phyloP scores from a whole-genome alignment of 2,329 filamentous ascomycete genomes.

The Xylaria multiplex region DNA sequence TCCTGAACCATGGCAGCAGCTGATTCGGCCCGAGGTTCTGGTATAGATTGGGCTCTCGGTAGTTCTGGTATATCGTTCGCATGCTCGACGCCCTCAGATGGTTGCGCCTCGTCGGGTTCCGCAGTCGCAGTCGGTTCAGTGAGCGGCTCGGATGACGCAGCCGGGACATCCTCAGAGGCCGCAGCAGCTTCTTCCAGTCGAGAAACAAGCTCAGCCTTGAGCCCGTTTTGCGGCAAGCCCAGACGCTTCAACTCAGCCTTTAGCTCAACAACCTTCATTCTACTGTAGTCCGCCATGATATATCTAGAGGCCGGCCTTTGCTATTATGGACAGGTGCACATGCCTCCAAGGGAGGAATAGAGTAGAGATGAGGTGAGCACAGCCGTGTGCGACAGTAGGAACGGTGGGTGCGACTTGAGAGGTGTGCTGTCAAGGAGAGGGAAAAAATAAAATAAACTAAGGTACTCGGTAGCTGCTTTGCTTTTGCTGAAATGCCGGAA shows the following conservation, averaged over 20 bases:
- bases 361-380: neutral
- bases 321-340: constrained; percentile 35
- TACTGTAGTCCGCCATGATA: constrained; percentile 64
- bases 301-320: constrained; percentile 38
- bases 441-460: too few species aligned
- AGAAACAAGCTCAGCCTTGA: constrained; percentile 77
- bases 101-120: constrained; percentile 35
- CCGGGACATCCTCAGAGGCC: constrained; percentile 39
- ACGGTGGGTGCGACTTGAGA: neutral
- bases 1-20: constrained; percentile 26
- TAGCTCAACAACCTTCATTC: constrained; percentile 78
- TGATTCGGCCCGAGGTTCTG: constrained; percentile 3
- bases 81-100: constrained; percentile 31
- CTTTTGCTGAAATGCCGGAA: constrained; percentile 1
- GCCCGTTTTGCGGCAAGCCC: constrained; percentile 73
- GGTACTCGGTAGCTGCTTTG: neutral
- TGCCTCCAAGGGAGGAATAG: constrained; percentile 28
- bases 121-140: constrained; percentile 34
- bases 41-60: constrained; percentile 26
- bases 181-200: constrained; percentile 63
- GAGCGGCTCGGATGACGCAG: constrained; percentile 32
- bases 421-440: neutral
- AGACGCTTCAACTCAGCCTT: constrained; percentile 78
- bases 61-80: constrained; percentile 21
- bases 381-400: constrained; percentile 9